Evolutionary conservation across 441 rosid genomes (phyloP), one percentile per base, ranked within the genome.

Genomic region (Capsella rubella): DNA sequence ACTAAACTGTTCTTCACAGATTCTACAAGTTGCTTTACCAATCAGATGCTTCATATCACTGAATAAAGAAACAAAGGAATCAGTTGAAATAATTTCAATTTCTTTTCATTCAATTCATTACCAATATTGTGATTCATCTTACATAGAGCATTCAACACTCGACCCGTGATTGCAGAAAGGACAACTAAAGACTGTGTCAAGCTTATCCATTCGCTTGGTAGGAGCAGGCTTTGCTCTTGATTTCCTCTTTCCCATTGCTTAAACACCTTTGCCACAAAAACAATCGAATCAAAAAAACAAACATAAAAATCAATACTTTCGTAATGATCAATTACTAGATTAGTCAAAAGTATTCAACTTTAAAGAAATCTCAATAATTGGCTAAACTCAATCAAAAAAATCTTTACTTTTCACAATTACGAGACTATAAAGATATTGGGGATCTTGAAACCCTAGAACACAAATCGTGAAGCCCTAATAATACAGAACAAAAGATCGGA

Each of bases 111-210:
- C 35, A 53, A 53, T n/a, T 5, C 9, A 15, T 32, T 8, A 32
- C 35, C 6, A 11, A 37, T 25, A 37, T 43, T 56, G 21, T 28
- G 29, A 15, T 15, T 42, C 8, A 45, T 5, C 86, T 82, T 86
- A 94, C 97, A 94, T 79, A 27, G 77, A 77, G 57, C 99, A 95
- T 77, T 95, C 99, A 4, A 95, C 97, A 72, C 98, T 87, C 11
- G 94, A 85, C 11, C 99, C 99, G 65, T 95, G 97, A 76, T 92
- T 95, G 82, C 99, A 95, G 60, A 95, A 95, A 27, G 99, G 99
- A 53, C 98, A 95, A 52, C 97, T 90, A 79, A 95, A 95, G 43
- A 92, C 84, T 14, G 97, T 95, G 66, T 95, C 97, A 52, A 95
- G 99, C 85, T 87, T 95, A 82, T 92, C 96, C 92, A 83, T 90